These are phyloP conservation scores for Candida wancherniae DNA, from an alignment of 805 yeast species.

Conservation along the genomic window DNA sequence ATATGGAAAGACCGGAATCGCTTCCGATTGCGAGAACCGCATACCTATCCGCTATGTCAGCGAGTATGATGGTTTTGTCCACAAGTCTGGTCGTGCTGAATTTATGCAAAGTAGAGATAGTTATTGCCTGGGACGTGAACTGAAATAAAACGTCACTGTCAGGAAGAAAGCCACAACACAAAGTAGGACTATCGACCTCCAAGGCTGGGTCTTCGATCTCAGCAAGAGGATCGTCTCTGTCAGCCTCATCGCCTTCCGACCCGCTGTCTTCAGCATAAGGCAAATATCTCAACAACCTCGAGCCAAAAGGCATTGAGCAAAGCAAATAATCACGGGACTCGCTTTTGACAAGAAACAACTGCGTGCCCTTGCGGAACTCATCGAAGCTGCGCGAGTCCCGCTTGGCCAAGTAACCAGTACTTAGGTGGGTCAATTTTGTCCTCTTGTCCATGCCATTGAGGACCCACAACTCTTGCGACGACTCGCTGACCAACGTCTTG, in stretches of 20 bases:
- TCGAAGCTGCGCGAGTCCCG: slow-evolving; percentile 25
- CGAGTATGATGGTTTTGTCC: slow-evolving; percentile 6
- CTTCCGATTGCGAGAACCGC: slow-evolving; percentile 3
- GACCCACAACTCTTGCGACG: slow-evolving; percentile 41
- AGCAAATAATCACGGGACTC: slow-evolving; percentile 22
- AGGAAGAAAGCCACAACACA: slow-evolving; percentile 11
- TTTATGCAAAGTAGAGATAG: slow-evolving; percentile 19
- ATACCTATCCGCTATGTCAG: slow-evolving; percentile 2
- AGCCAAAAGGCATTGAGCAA: slow-evolving; percentile 36
- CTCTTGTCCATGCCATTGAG: slow-evolving; percentile 34
- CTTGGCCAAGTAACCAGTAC: slow-evolving; percentile 28
- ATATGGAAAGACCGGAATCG: slow-evolving; percentile 1
- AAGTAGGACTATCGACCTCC: slow-evolving; percentile 14
- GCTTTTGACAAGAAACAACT: slow-evolving; percentile 15
- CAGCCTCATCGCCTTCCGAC: slow-evolving; percentile 22
- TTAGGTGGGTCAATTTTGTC: slow-evolving; percentile 28
- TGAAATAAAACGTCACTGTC: slow-evolving; percentile 21
- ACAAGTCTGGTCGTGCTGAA: slow-evolving; percentile 1
- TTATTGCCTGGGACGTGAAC: slow-evolving; percentile 20
- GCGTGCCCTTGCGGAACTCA: slow-evolving; percentile 27
- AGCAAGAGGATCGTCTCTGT: slow-evolving; percentile 19
- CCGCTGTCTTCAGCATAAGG: slow-evolving; percentile 20
- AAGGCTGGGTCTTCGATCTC: slow-evolving; percentile 23
- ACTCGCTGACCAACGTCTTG: slow-evolving; percentile 15
- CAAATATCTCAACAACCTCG: slow-evolving; percentile 32